Evolutionary conservation across 192 early-diverging fungal species (phyloP).

Genomic region (Helicostylum pulchrum): DNA sequence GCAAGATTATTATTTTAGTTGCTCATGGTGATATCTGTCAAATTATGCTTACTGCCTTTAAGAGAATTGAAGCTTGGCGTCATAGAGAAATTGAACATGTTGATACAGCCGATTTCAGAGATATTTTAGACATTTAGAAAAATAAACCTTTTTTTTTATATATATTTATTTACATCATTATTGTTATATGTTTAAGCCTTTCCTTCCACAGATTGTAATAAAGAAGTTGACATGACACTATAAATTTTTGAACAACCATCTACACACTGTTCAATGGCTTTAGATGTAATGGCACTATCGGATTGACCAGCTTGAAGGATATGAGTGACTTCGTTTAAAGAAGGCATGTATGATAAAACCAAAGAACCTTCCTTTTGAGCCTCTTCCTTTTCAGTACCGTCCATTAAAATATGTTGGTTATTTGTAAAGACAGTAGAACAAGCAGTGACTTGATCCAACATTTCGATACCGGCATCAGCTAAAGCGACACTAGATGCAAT

Average conservation of each 20-base stretch:
- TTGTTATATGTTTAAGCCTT: not conserved
- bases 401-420: conserved; percentile 41
- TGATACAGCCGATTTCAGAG: conserved; percentile 45
- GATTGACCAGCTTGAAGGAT: conserved; percentile 70
- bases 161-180: not conserved
- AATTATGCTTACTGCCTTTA: conserved; percentile 47
- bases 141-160: not conserved
- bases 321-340: conserved; percentile 75
- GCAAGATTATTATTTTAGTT: conserved; percentile 40
- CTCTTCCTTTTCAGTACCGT: conserved; percentile 60
- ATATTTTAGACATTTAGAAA: not conserved
- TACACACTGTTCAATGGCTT: conserved; percentile 70
- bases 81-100: conserved; percentile 49
- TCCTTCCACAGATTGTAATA: conserved; percentile 45
- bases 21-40: conserved; percentile 54
- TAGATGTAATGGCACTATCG: conserved; percentile 38
- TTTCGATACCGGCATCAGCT: conserved; percentile 84
- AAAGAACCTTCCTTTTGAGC: conserved; percentile 53
- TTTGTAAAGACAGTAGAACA: conserved; percentile 52
- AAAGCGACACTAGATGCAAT: conserved; percentile 65
- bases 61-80: conserved; percentile 34
- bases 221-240: conserved; percentile 59
- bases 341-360: conserved; percentile 78
- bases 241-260: conserved; percentile 77
- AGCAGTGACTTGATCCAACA: conserved; percentile 77